Evolutionary conservation across 2,329 filamentous ascomycete species (phyloP).

Genomic region (Graphilbum sp.): DNA sequence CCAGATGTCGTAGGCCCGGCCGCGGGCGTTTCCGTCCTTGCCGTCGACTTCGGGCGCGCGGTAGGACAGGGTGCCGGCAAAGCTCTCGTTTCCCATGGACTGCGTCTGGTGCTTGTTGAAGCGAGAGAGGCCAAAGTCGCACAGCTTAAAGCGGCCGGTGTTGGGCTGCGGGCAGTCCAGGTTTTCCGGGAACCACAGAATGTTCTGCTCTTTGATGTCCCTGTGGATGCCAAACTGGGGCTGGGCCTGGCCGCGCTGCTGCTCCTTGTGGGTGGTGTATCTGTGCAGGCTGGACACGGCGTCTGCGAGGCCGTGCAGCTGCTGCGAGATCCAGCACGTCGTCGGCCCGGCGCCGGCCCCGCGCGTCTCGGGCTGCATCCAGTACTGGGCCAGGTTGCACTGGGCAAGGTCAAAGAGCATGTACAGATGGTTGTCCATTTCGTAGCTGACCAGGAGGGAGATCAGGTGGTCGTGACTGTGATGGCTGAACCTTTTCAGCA

Average conservation of each 20-base stretch:
- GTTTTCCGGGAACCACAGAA: slow-evolving; percentile 8
- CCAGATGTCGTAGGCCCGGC: slow-evolving; percentile 11
- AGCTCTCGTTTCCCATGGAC: not conserved
- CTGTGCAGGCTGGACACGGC: too few species aligned
- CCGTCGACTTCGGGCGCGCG: not conserved
- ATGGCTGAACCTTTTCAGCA: slow-evolving; percentile 7
- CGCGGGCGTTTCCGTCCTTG: not conserved
- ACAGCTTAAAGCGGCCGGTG: not conserved
- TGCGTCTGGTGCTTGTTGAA: not conserved
- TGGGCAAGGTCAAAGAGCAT: slow-evolving; percentile 11
- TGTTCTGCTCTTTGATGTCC: slow-evolving; percentile 12
- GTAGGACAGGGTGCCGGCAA: not conserved
- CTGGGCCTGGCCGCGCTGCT: too few species aligned
- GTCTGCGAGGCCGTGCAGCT: too few species aligned
- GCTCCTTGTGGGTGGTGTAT: too few species aligned
- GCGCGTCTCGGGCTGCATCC: not conserved
- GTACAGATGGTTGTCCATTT: slow-evolving; percentile 3
- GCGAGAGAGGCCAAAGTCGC: not conserved
- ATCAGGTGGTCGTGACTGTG: slow-evolving; percentile 7
- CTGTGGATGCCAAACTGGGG: slow-evolving; percentile 8
- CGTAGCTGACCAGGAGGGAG: slow-evolving; percentile 9
- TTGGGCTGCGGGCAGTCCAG: not conserved
- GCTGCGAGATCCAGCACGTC: too few species aligned
- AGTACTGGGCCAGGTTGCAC: slow-evolving; percentile 6
- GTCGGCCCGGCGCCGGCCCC: too few species aligned